Evolutionary conservation across 495 filamentous ascomycete genomes (phyloP).

Genomic region (Aspergillus olivimuriae): DNA sequence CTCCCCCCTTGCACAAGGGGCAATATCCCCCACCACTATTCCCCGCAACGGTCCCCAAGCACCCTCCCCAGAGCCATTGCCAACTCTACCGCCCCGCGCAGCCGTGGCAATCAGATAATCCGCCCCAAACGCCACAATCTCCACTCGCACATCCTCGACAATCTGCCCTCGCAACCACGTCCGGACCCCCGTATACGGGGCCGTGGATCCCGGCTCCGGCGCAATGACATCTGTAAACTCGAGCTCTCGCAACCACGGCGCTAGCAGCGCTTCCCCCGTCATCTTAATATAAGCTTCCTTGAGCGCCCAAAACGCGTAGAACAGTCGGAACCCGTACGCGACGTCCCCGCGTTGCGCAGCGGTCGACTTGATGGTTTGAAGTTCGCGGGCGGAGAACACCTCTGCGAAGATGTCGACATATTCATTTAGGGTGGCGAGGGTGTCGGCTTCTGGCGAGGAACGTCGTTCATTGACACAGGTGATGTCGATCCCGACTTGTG

Average conservation of each 20-base stretch:
- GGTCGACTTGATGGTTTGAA: constrained; percentile 50
- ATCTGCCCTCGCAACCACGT: constrained; percentile 43
- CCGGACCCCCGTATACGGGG: constrained; percentile 43
- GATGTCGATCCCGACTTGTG: constrained; percentile 59
- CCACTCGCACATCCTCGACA: constrained; percentile 51
- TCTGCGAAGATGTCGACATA: constrained; percentile 77
- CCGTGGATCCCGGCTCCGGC: constrained; percentile 2
- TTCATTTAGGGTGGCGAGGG: constrained; percentile 49
- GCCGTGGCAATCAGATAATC: constrained; percentile 59
- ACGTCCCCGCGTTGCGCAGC: constrained; percentile 26
- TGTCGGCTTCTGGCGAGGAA: constrained; percentile 26
- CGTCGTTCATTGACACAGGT: constrained; percentile 66
- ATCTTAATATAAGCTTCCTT: constrained; percentile 94
- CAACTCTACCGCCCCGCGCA: constrained; percentile 28
- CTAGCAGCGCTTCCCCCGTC: constrained; percentile 81
- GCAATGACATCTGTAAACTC: constrained; percentile 55
- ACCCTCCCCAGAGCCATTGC: constrained; percentile 5
- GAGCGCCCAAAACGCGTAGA: constrained; percentile 84
- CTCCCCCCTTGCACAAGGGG: neutral
- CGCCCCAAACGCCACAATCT: constrained; percentile 53
- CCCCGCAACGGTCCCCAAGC: neutral
- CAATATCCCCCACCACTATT: neutral
- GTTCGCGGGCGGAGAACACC: constrained; percentile 60
- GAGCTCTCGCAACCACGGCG: constrained; percentile 65
- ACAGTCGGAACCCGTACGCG: constrained; percentile 60